Evolutionary conservation across 192 early-diverging fungal species (phyloP), one percentile per base, ranked within the genome.

Genomic region (Backusella morwellensis): DNA sequence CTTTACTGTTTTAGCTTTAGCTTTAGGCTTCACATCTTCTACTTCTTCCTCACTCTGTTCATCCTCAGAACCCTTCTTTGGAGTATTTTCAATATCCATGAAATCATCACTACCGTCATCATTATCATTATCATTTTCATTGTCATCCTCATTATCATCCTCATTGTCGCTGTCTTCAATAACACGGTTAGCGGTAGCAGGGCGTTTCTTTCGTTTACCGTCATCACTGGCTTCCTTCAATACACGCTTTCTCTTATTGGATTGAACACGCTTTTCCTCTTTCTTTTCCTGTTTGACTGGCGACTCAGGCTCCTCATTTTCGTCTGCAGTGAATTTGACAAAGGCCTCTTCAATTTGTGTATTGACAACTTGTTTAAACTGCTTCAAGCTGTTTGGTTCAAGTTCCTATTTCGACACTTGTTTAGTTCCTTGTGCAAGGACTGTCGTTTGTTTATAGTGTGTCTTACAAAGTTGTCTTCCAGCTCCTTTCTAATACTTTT

Each of bases 391-490:
- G 17, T 42, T 66, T 3, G 42, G 26, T n/a, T 40, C 63, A n/a
- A 75, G 74, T 15, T 44, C 41, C 74, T 75, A 74, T 19, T 14
- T 21, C 8, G 5, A 4, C 12, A 29, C 56, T 26, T 26, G 42
- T 29, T 26, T 26, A 26, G 26, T 12, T 63, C 2, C 11, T 34
- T 66, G 2, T 40, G 5, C 35, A 23, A 50, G 17, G 19, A n/a
- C 47, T 23, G 11, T 14, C 9, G 14, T 26, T 35, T 14, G 3
- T 15, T 38, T 35, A 38, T 2, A 19, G 56, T 8, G 4, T 17
- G 6, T 35, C 74, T 75, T 75, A 75, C 74, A 68, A 75, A 68
- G 4, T 44, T 14, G 4, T 36, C 17, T 26, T 75, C 74, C 21
- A 75, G 17, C n/a, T 32, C 26, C 12, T 42, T 44, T 19, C 66